A percentile compares a stretch with the other conserved stretches of the same genome.
phyloP scores from a whole-genome alignment of 2,329 filamentous ascomycete genomes.

The Beauveria bassiana region DNA sequence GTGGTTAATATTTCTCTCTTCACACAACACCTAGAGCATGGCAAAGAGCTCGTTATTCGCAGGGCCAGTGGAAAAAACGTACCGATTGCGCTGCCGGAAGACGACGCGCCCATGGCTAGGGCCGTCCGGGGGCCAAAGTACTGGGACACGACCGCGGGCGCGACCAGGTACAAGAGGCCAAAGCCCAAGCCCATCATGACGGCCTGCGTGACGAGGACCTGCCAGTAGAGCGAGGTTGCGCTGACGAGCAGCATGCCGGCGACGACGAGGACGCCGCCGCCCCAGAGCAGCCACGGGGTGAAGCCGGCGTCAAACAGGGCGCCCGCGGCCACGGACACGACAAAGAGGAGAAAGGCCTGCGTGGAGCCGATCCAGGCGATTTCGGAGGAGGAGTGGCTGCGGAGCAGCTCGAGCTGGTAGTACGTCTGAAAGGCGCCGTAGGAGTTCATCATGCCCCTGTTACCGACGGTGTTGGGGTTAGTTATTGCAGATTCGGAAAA shows the following conservation, averaged over 20 bases:
- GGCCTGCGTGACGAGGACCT: slow-evolving; percentile 24
- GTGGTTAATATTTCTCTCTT: background rate
- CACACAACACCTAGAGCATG: too few relatives aligned
- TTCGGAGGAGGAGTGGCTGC: slow-evolving; percentile 19
- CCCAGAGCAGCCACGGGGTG: slow-evolving; percentile 24
- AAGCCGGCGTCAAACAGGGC: slow-evolving; percentile 31
- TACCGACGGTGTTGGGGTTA: background rate
- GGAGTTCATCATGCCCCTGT: slow-evolving; percentile 16
- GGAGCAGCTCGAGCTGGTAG: slow-evolving; percentile 33
- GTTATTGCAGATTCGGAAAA: background rate
- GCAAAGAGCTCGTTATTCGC: background rate
- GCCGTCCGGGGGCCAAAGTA: slow-evolving; percentile 31
- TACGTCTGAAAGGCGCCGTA: slow-evolving; percentile 51
- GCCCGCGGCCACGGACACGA: slow-evolving; percentile 27
- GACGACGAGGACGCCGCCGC: slow-evolving; percentile 28
- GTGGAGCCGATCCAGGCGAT: slow-evolving; percentile 28
- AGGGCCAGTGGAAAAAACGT: background rate
- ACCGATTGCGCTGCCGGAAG: slow-evolving; percentile 28
- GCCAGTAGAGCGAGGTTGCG: slow-evolving; percentile 28
- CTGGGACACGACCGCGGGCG: slow-evolving; percentile 29
- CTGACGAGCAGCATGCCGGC: slow-evolving; percentile 51
- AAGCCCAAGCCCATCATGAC: slow-evolving; percentile 31
- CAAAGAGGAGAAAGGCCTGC: slow-evolving; percentile 28
- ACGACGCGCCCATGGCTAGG: slow-evolving; percentile 32
- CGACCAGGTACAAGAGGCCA: slow-evolving; percentile 30